Conservation (phyloP, 352 stramenopile species). For the Pythium vanterpoolii region DNA sequence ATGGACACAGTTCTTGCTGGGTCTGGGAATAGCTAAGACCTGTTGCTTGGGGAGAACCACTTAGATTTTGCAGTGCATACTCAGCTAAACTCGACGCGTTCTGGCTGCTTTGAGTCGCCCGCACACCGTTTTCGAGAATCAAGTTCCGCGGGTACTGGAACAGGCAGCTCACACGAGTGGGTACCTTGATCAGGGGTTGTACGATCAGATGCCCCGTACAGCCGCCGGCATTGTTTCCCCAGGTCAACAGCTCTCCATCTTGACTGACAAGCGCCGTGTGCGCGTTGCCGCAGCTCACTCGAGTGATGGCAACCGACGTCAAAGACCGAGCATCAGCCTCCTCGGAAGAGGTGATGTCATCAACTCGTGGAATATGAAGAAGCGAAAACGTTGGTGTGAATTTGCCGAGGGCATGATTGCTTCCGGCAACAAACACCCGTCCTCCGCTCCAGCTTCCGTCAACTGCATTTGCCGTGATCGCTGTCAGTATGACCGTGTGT, state of each 20-base stretch:
- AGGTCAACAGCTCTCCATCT: constrained; percentile 70
- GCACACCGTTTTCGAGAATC: constrained; percentile 30
- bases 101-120: constrained; percentile 54
- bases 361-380: constrained; percentile 19
- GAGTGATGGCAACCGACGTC: constrained; percentile 24
- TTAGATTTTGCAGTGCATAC: constrained; percentile 35
- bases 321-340: background rate
- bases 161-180: constrained; percentile 55
- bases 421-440: constrained; percentile 57
- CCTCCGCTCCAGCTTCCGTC: constrained; percentile 27
- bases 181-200: constrained; percentile 30
- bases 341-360: background rate
- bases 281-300: constrained; percentile 61
- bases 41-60: background rate
- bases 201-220: constrained; percentile 53
- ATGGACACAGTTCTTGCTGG: constrained; percentile 72
- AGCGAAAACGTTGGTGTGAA: constrained; percentile 57
- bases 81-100: constrained; percentile 49
- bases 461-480: constrained; percentile 10
- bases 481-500: constrained; percentile 58
- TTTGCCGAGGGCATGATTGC: constrained; percentile 55
- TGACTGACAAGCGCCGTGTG: constrained; percentile 61
- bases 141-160: constrained; percentile 60
- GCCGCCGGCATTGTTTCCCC: constrained; percentile 67
- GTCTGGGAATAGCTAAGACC: constrained; percentile 46